Percentiles rank a stretch among this genome's conserved stretches.
These are phyloP conservation scores for Austroboletus niveus DNA, from an alignment of 1,284 basidiomycete species.

Conservation along the genomic window DNA sequence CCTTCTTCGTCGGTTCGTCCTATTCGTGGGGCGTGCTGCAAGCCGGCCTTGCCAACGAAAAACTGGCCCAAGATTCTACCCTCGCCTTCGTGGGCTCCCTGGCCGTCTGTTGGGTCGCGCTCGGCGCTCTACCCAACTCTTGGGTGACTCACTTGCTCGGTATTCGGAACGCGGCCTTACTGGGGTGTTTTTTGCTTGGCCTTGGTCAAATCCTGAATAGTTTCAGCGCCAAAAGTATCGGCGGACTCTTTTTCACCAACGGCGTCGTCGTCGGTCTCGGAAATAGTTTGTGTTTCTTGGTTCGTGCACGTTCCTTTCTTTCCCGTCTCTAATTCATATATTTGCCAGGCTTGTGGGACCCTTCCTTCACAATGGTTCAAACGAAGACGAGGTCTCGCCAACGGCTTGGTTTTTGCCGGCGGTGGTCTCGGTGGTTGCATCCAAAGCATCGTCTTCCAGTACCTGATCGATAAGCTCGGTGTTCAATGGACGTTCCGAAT, in stretches of 20 bases:
- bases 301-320: conserved; percentile 4
- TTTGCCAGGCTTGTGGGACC: conserved; percentile 25
- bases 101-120: conserved; percentile 26
- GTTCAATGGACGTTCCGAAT: conserved; percentile 37
- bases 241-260: conserved; percentile 31
- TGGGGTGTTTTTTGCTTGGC: conserved; percentile 28
- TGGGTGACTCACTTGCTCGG: conserved; percentile 30
- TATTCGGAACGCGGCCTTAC: conserved; percentile 20
- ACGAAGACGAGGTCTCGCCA: conserved; percentile 32
- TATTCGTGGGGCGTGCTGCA: conserved; percentile 35
- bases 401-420: conserved; percentile 33
- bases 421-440: conserved; percentile 36
- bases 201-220: conserved; percentile 29
- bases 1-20: conserved; percentile 23
- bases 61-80: conserved; percentile 22
- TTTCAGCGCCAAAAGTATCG: conserved; percentile 25
- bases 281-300: conserved; percentile 23
- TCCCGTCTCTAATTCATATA: neutral
- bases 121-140: conserved; percentile 30
- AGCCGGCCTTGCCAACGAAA: conserved; percentile 24
- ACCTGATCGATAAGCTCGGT: conserved; percentile 30
- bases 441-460: conserved; percentile 28
- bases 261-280: conserved; percentile 24
- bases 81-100: conserved; percentile 36
- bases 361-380: conserved; percentile 36